Evolutionary conservation across 805 yeast species (phyloP).

Genomic region (Saturnispora halmiae): DNA sequence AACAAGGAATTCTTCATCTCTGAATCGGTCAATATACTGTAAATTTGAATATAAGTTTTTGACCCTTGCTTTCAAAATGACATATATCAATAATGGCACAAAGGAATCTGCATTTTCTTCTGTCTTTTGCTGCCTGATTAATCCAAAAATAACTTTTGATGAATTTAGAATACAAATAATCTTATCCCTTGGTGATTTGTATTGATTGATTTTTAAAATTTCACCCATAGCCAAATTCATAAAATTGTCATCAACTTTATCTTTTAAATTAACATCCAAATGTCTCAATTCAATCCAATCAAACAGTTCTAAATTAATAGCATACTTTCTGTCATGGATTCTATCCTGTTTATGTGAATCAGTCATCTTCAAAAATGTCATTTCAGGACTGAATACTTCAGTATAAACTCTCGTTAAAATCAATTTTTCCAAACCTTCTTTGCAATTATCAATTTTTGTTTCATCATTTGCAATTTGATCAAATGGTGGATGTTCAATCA

Average conservation of each 20-base stretch:
- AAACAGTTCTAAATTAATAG: constrained; percentile 24
- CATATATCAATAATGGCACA: constrained; percentile 78
- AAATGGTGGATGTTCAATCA: constrained; percentile 63
- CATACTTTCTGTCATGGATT: constrained; percentile 55
- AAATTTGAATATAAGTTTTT: constrained; percentile 64
- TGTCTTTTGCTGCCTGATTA: constrained; percentile 50
- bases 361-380: constrained; percentile 35
- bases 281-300: constrained; percentile 65
- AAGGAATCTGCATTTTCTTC: constrained; percentile 86
- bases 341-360: constrained; percentile 57
- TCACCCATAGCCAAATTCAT: constrained; percentile 64
- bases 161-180: constrained; percentile 84
- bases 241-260: constrained; percentile 42
- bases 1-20: constrained; percentile 61
- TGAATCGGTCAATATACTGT: constrained; percentile 74
- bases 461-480: constrained; percentile 44
- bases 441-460: constrained; percentile 56
- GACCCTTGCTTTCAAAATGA: constrained; percentile 63
- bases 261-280: constrained; percentile 58
- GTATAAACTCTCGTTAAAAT: constrained; percentile 79
- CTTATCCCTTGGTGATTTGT: constrained; percentile 91
- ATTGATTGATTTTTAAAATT: constrained; percentile 66
- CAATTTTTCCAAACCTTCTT: constrained; percentile 88
- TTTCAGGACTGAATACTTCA: constrained; percentile 67
- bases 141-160: constrained; percentile 86